These are phyloP conservation scores for Candida pseudocylindracea DNA, from an alignment of 1,139 yeast species.

Conservation along the genomic window DNA sequence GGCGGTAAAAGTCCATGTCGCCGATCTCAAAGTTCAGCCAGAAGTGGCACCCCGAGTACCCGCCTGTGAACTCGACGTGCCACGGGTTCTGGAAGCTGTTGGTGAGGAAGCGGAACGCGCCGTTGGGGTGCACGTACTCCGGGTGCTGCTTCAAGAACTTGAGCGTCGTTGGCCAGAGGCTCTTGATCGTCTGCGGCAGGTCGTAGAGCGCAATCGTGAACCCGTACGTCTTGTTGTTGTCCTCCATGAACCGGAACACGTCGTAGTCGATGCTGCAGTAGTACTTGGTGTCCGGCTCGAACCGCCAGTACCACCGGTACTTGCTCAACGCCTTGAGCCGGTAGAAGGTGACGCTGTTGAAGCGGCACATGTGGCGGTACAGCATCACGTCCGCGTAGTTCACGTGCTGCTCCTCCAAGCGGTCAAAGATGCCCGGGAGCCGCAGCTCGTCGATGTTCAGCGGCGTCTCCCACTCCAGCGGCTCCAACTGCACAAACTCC, in stretches of 20 bases:
- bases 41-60: slow-evolving; percentile 72
- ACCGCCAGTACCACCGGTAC: slow-evolving; percentile 53
- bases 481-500: too few relatives aligned
- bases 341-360: slow-evolving; percentile 45
- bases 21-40: slow-evolving; percentile 81
- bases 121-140: slow-evolving; percentile 28
- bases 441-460: too few relatives aligned
- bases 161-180: not conserved
- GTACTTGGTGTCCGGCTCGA: slow-evolving; percentile 42
- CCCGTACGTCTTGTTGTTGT: not conserved
- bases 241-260: slow-evolving; percentile 1
- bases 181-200: not conserved
- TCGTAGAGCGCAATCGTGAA: slow-evolving; percentile 1
- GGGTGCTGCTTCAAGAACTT: too few relatives aligned
- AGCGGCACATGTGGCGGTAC: slow-evolving; percentile 64
- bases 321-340: slow-evolving; percentile 26
- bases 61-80: slow-evolving; percentile 26
- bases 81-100: slow-evolving; percentile 40
- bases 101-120: slow-evolving; percentile 53
- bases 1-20: slow-evolving; percentile 56
- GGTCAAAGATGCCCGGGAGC: slow-evolving; percentile 1
- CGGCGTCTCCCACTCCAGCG: too few relatives aligned
- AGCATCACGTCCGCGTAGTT: slow-evolving; percentile 42
- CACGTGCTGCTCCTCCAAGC: slow-evolving; percentile 24
- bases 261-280: slow-evolving; percentile 30